Evolutionary conservation across 192 early-diverging fungal species (phyloP).

Genomic region (Ambispora gerdemannii): DNA sequence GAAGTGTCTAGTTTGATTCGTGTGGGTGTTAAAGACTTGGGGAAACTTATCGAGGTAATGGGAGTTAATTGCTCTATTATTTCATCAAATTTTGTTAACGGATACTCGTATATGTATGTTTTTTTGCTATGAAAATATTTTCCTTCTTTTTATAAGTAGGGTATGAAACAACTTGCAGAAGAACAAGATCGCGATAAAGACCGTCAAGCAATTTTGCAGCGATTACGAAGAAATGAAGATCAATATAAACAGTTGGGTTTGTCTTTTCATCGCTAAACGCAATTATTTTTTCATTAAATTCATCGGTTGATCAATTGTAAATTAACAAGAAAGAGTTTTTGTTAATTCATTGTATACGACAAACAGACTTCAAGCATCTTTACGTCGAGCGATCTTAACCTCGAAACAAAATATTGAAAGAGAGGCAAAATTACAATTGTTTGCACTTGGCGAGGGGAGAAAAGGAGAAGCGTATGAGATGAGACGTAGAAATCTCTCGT

Average conservation of each 20-base stretch:
- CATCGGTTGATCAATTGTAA: background rate
- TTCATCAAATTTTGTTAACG: background rate
- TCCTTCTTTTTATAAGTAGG: background rate
- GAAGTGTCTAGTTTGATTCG: slow-evolving; percentile 1
- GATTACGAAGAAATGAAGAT: slow-evolving; percentile 24
- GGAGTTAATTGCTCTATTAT: background rate
- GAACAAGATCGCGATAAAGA: slow-evolving; percentile 30
- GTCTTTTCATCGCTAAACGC: background rate
- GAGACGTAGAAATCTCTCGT: slow-evolving; percentile 21
- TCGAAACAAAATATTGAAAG: slow-evolving; percentile 52
- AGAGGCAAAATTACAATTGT: slow-evolving; percentile 42
- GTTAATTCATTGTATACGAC: background rate
- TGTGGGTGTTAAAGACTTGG: slow-evolving; percentile 12
- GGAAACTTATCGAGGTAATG: slow-evolving; percentile 22
- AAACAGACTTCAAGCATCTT: slow-evolving; percentile 45
- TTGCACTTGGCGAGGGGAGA: slow-evolving; percentile 44
- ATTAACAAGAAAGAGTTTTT: background rate
- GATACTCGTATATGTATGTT: background rate
- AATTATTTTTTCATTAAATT: background rate
- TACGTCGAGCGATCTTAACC: slow-evolving; percentile 48
- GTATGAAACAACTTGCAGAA: slow-evolving; percentile 15
- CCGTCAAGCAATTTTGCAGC: slow-evolving; percentile 12
- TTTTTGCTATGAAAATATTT: background rate
- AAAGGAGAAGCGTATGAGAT: slow-evolving; percentile 33
- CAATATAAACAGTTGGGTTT: slow-evolving; percentile 18